Evolutionary conservation across 257 asterid genomes (phyloP).

Genomic region (Solanum pimpinellifolium): DNA sequence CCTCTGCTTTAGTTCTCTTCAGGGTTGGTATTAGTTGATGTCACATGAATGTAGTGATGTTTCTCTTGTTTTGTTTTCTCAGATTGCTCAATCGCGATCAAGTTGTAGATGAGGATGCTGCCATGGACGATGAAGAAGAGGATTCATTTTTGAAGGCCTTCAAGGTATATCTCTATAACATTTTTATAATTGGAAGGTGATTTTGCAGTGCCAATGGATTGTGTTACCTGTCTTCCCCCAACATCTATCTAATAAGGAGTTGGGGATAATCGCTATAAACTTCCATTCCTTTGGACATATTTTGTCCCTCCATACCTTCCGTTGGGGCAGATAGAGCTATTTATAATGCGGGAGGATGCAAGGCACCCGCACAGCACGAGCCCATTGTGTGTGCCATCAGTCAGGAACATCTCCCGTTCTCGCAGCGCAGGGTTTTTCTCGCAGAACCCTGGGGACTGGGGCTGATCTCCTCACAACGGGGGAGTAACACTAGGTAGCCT

Average conservation of each 20-base stretch:
- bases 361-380: neutral
- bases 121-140: conserved; percentile 86
- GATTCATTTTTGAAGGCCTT: conserved; percentile 93
- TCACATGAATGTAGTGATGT: neutral
- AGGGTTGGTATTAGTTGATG: neutral
- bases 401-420: neutral
- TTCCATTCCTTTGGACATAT: neutral
- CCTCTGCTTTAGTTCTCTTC: neutral
- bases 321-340: neutral
- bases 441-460: neutral
- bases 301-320: neutral
- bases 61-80: neutral
- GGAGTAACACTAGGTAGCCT: neutral
- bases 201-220: neutral
- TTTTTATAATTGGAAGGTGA: neutral
- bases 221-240: neutral
- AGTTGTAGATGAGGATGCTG: conserved; percentile 67
- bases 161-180: conserved; percentile 40
- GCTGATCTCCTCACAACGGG: neutral
- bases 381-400: neutral
- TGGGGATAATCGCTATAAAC: neutral
- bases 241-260: neutral
- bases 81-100: conserved; percentile 92
- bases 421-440: neutral
- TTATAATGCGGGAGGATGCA: neutral